phyloP scores from a whole-genome alignment of 208 protist species.

The Leishmania tarentolae region DNA sequence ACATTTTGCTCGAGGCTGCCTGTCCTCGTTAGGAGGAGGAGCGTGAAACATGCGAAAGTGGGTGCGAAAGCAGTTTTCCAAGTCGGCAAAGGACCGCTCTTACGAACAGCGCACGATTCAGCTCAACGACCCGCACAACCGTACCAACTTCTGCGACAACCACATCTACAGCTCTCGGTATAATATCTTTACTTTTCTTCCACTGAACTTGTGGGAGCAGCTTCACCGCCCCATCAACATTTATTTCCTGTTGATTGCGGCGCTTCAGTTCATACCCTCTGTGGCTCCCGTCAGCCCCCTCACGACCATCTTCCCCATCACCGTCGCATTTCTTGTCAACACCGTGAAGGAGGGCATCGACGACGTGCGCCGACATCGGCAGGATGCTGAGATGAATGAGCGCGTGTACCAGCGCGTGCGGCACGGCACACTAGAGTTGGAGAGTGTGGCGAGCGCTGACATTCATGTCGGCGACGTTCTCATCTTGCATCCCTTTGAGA shows the following conservation, averaged over 20 bases:
- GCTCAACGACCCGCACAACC: conserved; percentile 26
- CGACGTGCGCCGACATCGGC: conserved; percentile 75
- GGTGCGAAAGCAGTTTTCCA: conserved; percentile 23
- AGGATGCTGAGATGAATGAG: conserved; percentile 70
- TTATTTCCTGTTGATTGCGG: conserved; percentile 94
- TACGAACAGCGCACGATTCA: conserved; percentile 44
- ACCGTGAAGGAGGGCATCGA: conserved; percentile 93
- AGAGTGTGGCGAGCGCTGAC: conserved; percentile 51
- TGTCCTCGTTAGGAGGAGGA: neutral
- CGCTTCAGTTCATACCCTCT: conserved; percentile 85
- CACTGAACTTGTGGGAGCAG: conserved; percentile 95
- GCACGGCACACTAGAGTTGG: conserved; percentile 34
- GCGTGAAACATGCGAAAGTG: conserved; percentile 20
- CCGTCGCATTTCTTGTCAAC: conserved; percentile 90
- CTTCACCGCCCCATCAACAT: conserved; percentile 94
- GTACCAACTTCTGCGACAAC: conserved; percentile 68
- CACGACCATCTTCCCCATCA: conserved; percentile 88
- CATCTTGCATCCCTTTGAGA: conserved; percentile 62
- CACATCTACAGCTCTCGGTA: conserved; percentile 94
- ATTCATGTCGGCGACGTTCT: conserved; percentile 85
- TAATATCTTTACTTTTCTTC: conserved; percentile 94
- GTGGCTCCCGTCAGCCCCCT: conserved; percentile 90
- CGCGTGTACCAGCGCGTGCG: conserved; percentile 54
- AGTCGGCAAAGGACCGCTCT: conserved; percentile 26
- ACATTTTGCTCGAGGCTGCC: neutral